phyloP scores from a whole-genome alignment of 805 yeast species.

The Candida oleophila region DNA sequence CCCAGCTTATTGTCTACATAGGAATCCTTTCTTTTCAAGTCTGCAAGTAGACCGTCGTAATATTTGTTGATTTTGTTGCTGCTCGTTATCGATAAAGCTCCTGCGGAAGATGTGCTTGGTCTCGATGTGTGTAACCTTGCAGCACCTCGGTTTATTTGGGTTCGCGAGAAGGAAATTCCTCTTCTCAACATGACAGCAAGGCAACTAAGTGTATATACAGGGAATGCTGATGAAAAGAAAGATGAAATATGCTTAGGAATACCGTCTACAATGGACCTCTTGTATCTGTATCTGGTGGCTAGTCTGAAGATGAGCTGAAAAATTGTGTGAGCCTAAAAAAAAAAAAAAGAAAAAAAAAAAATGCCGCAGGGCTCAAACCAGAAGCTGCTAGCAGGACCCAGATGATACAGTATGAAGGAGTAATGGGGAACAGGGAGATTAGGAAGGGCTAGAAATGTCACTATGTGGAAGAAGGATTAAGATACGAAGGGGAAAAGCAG shows the following conservation, averaged over 20 bases:
- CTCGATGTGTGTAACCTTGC: not conserved
- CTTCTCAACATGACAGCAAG: not conserved
- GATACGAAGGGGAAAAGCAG: no score
- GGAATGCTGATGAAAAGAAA: not conserved
- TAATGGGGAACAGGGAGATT: no score
- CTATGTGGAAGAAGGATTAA: no score
- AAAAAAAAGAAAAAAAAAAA: slow-evolving; percentile 1
- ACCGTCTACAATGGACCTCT: not conserved
- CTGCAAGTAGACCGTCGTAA: slow-evolving; percentile 1
- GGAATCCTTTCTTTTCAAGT: slow-evolving; percentile 1
- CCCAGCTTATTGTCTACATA: not conserved
- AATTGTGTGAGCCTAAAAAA: not conserved
- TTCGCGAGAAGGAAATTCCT: not conserved
- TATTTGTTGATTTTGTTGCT: not conserved
- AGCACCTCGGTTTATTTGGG: no score
- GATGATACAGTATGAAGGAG: no score
- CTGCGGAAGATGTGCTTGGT: not conserved
- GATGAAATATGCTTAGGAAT: not conserved
- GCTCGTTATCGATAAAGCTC: not conserved
- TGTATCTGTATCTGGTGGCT: not conserved
- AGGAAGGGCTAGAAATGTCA: no score
- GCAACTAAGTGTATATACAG: not conserved
- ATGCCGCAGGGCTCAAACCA: not conserved
- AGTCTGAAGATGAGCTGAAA: not conserved
- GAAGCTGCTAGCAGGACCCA: no score